Conservation (phyloP, 2,329 filamentous ascomycete species). For the Xylaria sp. region DNA sequence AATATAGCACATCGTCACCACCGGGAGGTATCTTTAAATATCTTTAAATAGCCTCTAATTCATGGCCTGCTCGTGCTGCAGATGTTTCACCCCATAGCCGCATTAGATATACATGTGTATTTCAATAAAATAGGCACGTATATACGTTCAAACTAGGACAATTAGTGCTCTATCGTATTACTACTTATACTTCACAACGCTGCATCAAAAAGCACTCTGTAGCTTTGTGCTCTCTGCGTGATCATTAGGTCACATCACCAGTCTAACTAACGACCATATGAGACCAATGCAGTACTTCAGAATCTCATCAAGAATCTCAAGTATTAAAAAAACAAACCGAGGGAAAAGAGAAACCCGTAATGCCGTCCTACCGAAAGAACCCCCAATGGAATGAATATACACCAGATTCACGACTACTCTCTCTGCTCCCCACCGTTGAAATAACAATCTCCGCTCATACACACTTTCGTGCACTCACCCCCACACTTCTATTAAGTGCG, state of each 20-base stretch:
- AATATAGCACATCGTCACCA: too few species aligned
- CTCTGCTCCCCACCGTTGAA: slow-evolving; percentile 20
- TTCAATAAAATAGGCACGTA: neutral
- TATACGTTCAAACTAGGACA: slow-evolving; percentile 30
- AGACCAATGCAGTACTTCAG: slow-evolving; percentile 40
- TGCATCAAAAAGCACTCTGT: slow-evolving; percentile 38
- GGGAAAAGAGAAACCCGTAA: slow-evolving; percentile 32
- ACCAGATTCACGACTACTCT: slow-evolving; percentile 39
- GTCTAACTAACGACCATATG: slow-evolving; percentile 40
- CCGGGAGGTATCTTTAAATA: too few species aligned
- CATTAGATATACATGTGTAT: neutral
- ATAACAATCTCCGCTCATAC: slow-evolving; percentile 29
- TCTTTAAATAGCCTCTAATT: too few species aligned
- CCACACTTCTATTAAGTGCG: slow-evolving; percentile 6
- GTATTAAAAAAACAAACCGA: slow-evolving; percentile 48
- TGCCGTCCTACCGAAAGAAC: slow-evolving; percentile 45
- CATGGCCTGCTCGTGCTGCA: neutral
- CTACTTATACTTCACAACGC: slow-evolving; percentile 41
- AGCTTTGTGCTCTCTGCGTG: slow-evolving; percentile 35
- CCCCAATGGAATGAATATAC: slow-evolving; percentile 47
- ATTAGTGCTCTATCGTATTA: slow-evolving; percentile 47
- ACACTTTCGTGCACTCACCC: slow-evolving; percentile 3
- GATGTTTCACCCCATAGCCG: neutral
- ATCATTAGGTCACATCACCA: slow-evolving; percentile 35
- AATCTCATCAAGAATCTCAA: slow-evolving; percentile 43